Evolutionary conservation across 768 basidiomycete species (phyloP), one percentile per base, ranked within the genome.

Genomic region (Phylloporus sp.): DNA sequence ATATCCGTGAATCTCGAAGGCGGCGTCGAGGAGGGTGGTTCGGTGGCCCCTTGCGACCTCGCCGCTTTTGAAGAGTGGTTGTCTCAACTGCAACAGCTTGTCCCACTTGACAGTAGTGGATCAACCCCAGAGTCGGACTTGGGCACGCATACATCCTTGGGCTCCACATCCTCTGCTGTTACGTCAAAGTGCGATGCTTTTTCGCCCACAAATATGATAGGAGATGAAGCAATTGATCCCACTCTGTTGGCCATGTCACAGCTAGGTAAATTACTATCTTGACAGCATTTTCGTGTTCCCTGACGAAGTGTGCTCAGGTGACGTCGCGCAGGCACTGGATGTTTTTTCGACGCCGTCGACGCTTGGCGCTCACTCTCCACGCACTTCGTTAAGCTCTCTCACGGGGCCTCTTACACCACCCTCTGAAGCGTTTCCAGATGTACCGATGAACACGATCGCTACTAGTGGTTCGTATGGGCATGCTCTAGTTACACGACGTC

Each of bases 51-150:
- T 13, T 58, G 67, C 35, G 78, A 80, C 56, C 69, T 72, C 45
- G 56, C 68, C 20, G 60, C 73, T 11, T 73, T 78, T 53, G 76
- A 81, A 54, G 76, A 71, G 32, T 81, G 78, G 79, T 70, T 81
- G 65, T 73, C 71, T 45, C 73, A 78, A 43, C 66, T 81, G n/a
- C 72, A 79, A 38, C 64, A 72, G 2, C 76, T 79, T 45, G 71
- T 77, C 7, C 60, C 72, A 32, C 39, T 45, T n/a, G 57, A 57
- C 20, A 24, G 45, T 31, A 53, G 38, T 12, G 23, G 36, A 32
- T 18, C 56, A 9, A 47, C 48, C 24, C 44, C 53, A 24, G 62
- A 57, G 32, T 45, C 42, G 11, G 64, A 57, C 15, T 44, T 43
- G 45, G 32, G 12, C 40, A 9, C 47, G 45, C 23, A 22, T n/a